These are phyloP conservation scores for Podila minutissima DNA, from an alignment of 192 early-diverging fungal species.

Conservation along the genomic window DNA sequence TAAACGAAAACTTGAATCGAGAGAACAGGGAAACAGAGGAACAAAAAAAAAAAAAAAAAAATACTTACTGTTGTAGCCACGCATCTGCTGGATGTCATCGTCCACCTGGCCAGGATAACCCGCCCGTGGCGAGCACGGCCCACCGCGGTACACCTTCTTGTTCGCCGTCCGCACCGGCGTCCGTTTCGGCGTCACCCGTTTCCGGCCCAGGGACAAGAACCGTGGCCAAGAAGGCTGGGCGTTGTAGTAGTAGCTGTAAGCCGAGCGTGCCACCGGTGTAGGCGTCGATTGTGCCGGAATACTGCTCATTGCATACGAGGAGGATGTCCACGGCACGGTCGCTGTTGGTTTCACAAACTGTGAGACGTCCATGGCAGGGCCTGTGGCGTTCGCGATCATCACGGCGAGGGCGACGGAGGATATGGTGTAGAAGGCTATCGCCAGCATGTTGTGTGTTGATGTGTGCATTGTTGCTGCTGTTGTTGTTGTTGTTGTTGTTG, in stretches of 20 bases:
- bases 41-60: neutral
- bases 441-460: neutral
- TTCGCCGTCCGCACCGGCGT: neutral
- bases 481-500: neutral
- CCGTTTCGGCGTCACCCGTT: neutral
- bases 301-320: too few relatives aligned
- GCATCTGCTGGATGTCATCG: neutral
- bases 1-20: neutral
- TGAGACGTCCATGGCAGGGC: neutral
- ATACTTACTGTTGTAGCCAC: neutral
- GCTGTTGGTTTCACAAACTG: conserved; percentile 4
- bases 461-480: neutral
- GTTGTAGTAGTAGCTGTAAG: neutral
- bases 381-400: neutral
- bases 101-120: neutral
- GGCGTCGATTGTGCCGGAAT: neutral
- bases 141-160: neutral
- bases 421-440: neutral
- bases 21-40: neutral
- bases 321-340: neutral
- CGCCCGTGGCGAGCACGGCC: neutral
- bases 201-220: neutral
- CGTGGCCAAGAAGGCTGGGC: neutral
- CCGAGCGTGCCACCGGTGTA: neutral
- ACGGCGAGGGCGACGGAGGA: neutral